Conservation (phyloP, 2,329 filamentous ascomycete genomes). For the Cladophialophora exuberans region DNA sequence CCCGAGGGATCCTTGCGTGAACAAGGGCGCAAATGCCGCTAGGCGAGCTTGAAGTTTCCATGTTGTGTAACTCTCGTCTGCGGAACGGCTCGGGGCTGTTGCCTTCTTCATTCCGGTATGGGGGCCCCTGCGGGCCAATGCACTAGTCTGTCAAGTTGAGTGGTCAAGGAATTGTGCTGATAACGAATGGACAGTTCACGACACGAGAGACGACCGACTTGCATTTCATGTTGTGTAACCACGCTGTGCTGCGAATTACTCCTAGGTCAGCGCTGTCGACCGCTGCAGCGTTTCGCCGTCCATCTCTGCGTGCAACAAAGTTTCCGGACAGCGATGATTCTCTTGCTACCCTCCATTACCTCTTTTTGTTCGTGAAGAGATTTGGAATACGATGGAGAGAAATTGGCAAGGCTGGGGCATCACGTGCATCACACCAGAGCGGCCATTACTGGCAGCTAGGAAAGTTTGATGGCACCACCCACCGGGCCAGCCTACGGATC, state of each 20-base stretch:
- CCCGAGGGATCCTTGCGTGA: not conserved
- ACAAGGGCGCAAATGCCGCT: not conserved
- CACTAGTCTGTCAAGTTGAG: too few relatives aligned
- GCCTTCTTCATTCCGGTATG: conserved; percentile 14
- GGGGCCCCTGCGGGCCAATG: too few relatives aligned
- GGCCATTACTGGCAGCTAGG: not conserved
- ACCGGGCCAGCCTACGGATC: too few relatives aligned
- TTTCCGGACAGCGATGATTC: too few relatives aligned
- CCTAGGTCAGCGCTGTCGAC: not conserved
- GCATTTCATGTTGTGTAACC: conserved; percentile 7
- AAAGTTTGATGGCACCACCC: not conserved
- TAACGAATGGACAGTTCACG: too few relatives aligned
- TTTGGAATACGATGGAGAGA: too few relatives aligned
- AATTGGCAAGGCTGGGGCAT: conserved; percentile 1
- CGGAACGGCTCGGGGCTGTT: conserved; percentile 28
- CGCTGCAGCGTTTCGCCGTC: not conserved
- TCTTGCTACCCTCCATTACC: too few relatives aligned
- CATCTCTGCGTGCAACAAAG: too few relatives aligned
- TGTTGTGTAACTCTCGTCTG: not conserved
- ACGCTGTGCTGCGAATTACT: conserved; percentile 7
- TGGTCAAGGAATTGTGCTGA: too few relatives aligned
- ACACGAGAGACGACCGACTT: not conserved
- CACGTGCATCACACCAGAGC: not conserved
- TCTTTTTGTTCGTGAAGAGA: too few relatives aligned
- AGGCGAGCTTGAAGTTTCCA: conserved; percentile 1